Base-by-base conservation (phyloP, 768 basidiomycete species). In the Tricholoma flavovirens region DNA sequence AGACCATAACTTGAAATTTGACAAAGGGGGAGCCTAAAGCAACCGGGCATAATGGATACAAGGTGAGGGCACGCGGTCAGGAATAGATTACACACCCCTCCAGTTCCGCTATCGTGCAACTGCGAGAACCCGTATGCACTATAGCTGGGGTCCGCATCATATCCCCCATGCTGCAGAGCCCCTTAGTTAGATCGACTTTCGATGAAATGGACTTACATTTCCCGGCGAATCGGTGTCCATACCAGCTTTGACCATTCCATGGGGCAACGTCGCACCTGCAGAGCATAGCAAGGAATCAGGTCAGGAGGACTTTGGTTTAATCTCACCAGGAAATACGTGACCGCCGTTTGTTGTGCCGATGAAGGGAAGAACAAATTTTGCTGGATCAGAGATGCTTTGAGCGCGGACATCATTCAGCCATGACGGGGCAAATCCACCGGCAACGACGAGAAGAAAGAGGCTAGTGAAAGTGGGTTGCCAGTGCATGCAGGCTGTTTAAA, bases 221-320 rank as follows among this genome's bases (percentile, higher is more conserved):
- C 77, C 80, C 2, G 83, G 81, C 11, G 83, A 83, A 61, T 86
- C 81, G 0, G 83, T 85, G 62, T 87, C 84, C 77, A 85, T 79
- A 6, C 84, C 84, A 2, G 72, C 77, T 69, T 87, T 87, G 14
- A 80, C 76, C 84, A 86, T 83, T n/a, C 85, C 84, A 67, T 86
- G 83, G 2, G 85, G 85, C 19, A 83, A 62, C 2, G 82, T 85
- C 0, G 82, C 83, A 42, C 84, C 84, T 83, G 45, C 3, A 10
- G 26, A 35, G 2, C 7, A 52, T 38, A 29, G 7, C 4, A 14
- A n/a, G n/a, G n/a, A n/a, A 42, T 53, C 17, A 53, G 24, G 10
- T 21, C n/a, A 53, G 14, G 1, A 46, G 15, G 45, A 2, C 4
- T 8, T n/a, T 12, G 15, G 7, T 3, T 2, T 1, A 29, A 46